Percentiles rank a stretch among this genome's conserved stretches.
These are phyloP conservation scores for Hypocrella siamensis DNA, from an alignment of 2,329 filamentous ascomycete species.

Conservation along the genomic window DNA sequence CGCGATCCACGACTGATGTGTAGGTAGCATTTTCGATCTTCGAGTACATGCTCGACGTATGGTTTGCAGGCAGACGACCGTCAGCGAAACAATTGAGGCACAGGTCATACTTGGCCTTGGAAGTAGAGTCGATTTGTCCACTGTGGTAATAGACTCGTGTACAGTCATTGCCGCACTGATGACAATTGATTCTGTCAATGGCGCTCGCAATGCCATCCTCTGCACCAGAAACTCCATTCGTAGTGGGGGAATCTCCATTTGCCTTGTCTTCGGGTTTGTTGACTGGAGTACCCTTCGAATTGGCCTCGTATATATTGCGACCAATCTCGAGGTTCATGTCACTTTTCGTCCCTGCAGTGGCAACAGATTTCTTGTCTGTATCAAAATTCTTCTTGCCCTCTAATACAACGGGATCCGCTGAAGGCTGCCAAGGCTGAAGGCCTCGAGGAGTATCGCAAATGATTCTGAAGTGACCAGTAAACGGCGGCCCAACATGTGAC, in stretches of 20 bases:
- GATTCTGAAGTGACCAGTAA: slow-evolving; percentile 93
- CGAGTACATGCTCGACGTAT: slow-evolving; percentile 65
- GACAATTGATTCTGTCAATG: slow-evolving; percentile 62
- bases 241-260: slow-evolving; percentile 55
- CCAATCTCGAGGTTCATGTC: slow-evolving; percentile 87
- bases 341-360: slow-evolving; percentile 51
- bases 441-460: slow-evolving; percentile 92
- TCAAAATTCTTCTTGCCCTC: slow-evolving; percentile 44
- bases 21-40: slow-evolving; percentile 84
- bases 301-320: slow-evolving; percentile 89
- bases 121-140: slow-evolving; percentile 38
- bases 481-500: slow-evolving; percentile 88
- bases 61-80: slow-evolving; percentile 65
- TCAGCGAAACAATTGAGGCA: slow-evolving; percentile 86
- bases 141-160: slow-evolving; percentile 46
- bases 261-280: slow-evolving; percentile 55
- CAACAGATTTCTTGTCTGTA: slow-evolving; percentile 59
- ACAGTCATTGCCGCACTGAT: slow-evolving; percentile 86
- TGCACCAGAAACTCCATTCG: slow-evolving; percentile 45
- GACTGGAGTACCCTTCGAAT: slow-evolving; percentile 60
- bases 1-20: slow-evolving; percentile 60
- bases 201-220: slow-evolving; percentile 52
- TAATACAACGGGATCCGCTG: slow-evolving; percentile 54
- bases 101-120: slow-evolving; percentile 66
- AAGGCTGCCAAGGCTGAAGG: slow-evolving; percentile 87